phyloP scores from a whole-genome alignment of 116 monocot species.

The Zostera marina region DNA sequence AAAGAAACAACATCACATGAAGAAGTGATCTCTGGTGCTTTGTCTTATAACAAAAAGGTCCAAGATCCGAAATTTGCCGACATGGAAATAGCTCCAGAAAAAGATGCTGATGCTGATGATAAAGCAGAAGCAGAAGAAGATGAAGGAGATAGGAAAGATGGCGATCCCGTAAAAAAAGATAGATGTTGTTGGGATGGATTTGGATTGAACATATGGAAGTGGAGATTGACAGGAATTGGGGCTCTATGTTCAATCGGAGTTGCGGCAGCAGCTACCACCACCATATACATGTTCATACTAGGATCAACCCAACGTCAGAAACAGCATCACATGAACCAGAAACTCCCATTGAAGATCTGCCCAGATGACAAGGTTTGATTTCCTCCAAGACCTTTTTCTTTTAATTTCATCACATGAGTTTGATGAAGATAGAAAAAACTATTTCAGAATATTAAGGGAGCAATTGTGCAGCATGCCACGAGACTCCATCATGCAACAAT shows the following conservation, averaged over 20 bases:
- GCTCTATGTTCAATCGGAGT: constrained; percentile 41
- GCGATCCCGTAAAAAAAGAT: not conserved
- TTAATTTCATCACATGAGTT: no score
- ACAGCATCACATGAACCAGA: constrained; percentile 16
- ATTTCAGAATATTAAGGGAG: constrained; percentile 37
- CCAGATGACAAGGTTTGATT: constrained; percentile 30
- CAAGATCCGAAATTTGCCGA: constrained; percentile 14
- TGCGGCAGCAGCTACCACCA: constrained; percentile 22
- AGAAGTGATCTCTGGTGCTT: not conserved
- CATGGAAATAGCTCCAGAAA: constrained; percentile 2
- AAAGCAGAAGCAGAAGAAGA: not conserved
- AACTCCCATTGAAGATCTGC: constrained; percentile 37
- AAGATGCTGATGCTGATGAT: not conserved
- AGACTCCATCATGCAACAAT: constrained; percentile 41
- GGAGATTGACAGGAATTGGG: constrained; percentile 25
- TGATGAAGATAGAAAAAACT: not conserved
- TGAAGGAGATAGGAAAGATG: constrained; percentile 1
- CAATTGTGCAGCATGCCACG: constrained; percentile 30
- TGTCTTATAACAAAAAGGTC: constrained; percentile 1
- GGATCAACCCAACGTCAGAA: constrained; percentile 15
- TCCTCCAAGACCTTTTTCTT: not conserved
- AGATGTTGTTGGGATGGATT: constrained; percentile 13
- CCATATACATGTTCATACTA: constrained; percentile 30
- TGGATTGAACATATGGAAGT: constrained; percentile 21
- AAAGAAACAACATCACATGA: no score